phyloP scores from a whole-genome alignment of 495 filamentous ascomycete genomes.

The Penicillium crystallinum region DNA sequence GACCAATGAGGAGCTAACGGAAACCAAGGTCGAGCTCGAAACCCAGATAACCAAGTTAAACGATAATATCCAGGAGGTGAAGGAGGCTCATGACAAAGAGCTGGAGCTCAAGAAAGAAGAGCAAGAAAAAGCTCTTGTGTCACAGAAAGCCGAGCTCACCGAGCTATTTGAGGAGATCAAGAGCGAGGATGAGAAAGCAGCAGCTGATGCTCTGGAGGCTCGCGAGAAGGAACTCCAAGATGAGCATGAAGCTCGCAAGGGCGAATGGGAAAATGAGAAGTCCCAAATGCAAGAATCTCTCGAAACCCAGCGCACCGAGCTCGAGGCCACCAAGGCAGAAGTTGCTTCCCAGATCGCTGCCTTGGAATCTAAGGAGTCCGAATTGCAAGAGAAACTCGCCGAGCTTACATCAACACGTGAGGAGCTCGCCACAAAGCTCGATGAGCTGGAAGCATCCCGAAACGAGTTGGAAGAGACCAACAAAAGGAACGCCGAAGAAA shows the following conservation, averaged over 20 bases:
- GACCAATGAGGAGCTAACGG: constrained; percentile 37
- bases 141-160: constrained; percentile 42
- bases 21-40: constrained; percentile 39
- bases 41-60: constrained; percentile 49
- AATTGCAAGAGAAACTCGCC: constrained; percentile 23
- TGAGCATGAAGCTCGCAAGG: constrained; percentile 33
- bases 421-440: constrained; percentile 17
- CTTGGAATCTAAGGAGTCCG: constrained; percentile 18
- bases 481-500: constrained; percentile 14
- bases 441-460: constrained; percentile 16
- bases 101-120: constrained; percentile 37
- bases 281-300: constrained; percentile 38
- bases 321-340: constrained; percentile 31
- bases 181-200: constrained; percentile 43
- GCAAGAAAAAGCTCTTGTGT: constrained; percentile 32
- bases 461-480: constrained; percentile 29
- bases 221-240: constrained; percentile 37
- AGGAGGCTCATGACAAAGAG: constrained; percentile 32
- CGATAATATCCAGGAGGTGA: constrained; percentile 39
- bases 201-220: constrained; percentile 32
- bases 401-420: constrained; percentile 32
- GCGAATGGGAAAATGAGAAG: constrained; percentile 43
- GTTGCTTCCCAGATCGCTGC: constrained; percentile 30
- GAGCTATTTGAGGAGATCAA: constrained; percentile 46
- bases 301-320: constrained; percentile 31